Percentiles rank a stretch among this genome's conserved stretches.
phyloP scores from a whole-genome alignment of 805 yeast genomes.

The Sungouiella thailandica region DNA sequence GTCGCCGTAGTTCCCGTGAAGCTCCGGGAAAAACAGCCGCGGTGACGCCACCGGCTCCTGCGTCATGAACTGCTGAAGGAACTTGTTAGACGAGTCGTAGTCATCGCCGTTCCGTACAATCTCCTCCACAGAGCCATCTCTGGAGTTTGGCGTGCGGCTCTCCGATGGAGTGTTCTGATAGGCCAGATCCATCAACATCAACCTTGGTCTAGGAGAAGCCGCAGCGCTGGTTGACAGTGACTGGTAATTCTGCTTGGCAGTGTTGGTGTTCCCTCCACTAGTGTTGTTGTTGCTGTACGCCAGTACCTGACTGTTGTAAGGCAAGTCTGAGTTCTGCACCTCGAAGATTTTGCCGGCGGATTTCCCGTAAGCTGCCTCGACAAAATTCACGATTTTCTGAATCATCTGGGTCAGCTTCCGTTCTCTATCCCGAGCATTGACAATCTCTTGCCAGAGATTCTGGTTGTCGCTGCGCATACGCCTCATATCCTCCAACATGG shows the following conservation, averaged over 20 bases:
- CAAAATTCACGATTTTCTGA: slow-evolving; percentile 79
- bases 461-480: slow-evolving; percentile 86
- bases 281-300: slow-evolving; percentile 11
- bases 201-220: slow-evolving; percentile 26
- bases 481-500: slow-evolving; percentile 78
- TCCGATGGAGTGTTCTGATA: slow-evolving; percentile 15
- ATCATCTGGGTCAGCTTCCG: slow-evolving; percentile 82
- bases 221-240: neutral
- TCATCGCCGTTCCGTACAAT: slow-evolving; percentile 11
- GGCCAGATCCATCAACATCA: slow-evolving; percentile 39
- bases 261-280: slow-evolving; percentile 2
- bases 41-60: slow-evolving; percentile 28
- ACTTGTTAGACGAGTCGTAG: slow-evolving; percentile 14
- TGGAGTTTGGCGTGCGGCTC: slow-evolving; percentile 2
- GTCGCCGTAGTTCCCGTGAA: slow-evolving; percentile 13
- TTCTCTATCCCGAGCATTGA: slow-evolving; percentile 76
- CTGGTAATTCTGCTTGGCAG: slow-evolving; percentile 1
- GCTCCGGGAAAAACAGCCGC: slow-evolving; percentile 30
- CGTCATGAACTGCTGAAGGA: slow-evolving; percentile 29
- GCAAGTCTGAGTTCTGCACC: slow-evolving; percentile 20
- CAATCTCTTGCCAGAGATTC: slow-evolving; percentile 86
- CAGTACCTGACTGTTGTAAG: slow-evolving; percentile 17
- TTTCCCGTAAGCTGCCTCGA: slow-evolving; percentile 75
- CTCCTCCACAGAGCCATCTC: slow-evolving; percentile 14
- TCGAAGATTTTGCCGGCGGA: slow-evolving; percentile 48